Evolutionary conservation across 2,329 filamentous ascomycete genomes (phyloP).

Genomic region (Nemania abortiva): DNA sequence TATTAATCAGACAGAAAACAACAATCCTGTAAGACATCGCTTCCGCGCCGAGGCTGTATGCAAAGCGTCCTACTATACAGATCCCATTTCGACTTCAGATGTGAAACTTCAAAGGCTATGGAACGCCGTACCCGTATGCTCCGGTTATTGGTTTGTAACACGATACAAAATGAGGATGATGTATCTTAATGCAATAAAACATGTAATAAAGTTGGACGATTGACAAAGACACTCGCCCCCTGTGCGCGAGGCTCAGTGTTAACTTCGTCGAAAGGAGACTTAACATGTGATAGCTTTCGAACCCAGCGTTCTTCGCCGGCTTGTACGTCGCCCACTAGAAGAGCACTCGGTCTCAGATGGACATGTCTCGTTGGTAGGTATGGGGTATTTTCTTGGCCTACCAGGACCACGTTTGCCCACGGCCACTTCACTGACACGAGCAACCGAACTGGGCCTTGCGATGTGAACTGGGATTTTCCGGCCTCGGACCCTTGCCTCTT

Average conservation of each 20-base stretch:
- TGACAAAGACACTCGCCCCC: neutral
- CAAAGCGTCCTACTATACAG: constrained; percentile 23
- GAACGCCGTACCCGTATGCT: constrained; percentile 24
- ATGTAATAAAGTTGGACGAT: neutral
- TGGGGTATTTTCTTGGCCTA: constrained; percentile 42
- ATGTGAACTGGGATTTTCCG: constrained; percentile 44
- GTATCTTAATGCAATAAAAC: constrained; percentile 3
- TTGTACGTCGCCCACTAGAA: constrained; percentile 38
- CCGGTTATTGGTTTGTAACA: constrained; percentile 8
- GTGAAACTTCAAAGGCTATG: constrained; percentile 14
- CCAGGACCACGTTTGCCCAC: constrained; percentile 44
- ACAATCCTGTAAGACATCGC: neutral
- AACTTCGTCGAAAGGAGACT: neutral
- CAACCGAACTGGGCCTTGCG: constrained; percentile 5
- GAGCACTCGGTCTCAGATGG: constrained; percentile 36
- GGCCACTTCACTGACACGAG: constrained; percentile 14
- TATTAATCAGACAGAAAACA: neutral
- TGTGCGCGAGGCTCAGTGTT: neutral
- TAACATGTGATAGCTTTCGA: constrained; percentile 39
- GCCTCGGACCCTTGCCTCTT: constrained; percentile 70
- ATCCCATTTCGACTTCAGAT: neutral
- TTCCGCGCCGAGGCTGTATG: constrained; percentile 8
- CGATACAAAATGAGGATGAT: constrained; percentile 15
- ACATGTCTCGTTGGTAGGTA: constrained; percentile 16
- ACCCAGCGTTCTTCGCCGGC: constrained; percentile 41